These are phyloP conservation scores for Russula lepida DNA, from an alignment of 768 basidiomycete genomes.

Conservation along the genomic window DNA sequence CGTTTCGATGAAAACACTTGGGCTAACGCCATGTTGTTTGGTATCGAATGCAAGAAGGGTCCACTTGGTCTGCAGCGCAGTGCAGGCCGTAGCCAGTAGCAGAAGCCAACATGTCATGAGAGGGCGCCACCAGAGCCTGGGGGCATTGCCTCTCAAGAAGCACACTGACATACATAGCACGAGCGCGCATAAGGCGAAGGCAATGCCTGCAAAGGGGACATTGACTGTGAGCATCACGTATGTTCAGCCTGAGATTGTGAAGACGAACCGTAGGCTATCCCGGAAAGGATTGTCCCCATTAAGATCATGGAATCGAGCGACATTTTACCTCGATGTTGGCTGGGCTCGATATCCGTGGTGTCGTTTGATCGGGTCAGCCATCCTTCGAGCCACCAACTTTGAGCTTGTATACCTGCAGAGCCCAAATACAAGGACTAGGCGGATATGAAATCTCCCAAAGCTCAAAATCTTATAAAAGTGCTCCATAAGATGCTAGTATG, in stretches of 20 bases:
- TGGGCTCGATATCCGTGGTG: conserved; percentile 1
- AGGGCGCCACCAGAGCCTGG: background rate
- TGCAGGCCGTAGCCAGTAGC: conserved; percentile 7
- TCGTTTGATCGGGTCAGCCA: background rate
- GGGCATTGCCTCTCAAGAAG: background rate
- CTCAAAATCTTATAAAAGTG: background rate
- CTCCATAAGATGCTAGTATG: background rate
- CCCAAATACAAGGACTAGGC: conserved; percentile 18
- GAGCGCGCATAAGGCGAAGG: conserved; percentile 14
- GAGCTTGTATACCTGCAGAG: background rate
- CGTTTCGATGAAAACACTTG: conserved; percentile 22
- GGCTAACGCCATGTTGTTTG: conserved; percentile 21
- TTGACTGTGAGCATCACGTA: background rate
- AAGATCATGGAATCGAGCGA: conserved; percentile 14
- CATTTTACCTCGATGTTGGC: background rate
- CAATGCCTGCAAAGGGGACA: conserved; percentile 18
- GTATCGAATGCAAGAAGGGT: conserved; percentile 23
- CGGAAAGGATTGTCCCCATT: conserved; percentile 24
- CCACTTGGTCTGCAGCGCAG: conserved; percentile 16
- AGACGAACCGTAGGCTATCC: conserved; percentile 24
- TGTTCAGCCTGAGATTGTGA: too few relatives aligned
- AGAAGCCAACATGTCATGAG: conserved; percentile 15
- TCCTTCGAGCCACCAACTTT: background rate
- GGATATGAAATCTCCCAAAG: background rate
- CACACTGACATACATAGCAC: background rate